Base-by-base conservation (phyloP, 129 eudicot species). In the Flaveria ramosissima region DNA sequence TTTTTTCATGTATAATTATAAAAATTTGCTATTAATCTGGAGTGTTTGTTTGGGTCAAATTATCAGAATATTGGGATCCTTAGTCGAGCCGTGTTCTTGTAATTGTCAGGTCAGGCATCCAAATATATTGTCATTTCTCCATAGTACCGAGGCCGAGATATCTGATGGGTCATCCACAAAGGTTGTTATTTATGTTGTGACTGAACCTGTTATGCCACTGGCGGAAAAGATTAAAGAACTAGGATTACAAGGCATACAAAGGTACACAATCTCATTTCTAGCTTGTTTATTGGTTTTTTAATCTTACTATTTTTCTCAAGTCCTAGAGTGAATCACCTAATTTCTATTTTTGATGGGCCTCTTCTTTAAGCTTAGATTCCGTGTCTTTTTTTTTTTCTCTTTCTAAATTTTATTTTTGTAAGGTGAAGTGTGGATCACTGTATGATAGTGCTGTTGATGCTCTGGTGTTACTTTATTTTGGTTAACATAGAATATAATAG, bases 121-220 rank as follows among this genome's bases (percentile, higher is more conserved):
- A 64, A 93, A 89, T 87, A 86, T 93, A 70, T 83, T 93, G 82
- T 93, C 98, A 68, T 90, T 90, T 77, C 96, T 93, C 43, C 90
- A 93, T 83, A 93, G 98, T 83, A 93, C 96, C 0, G 98, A 93
- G 89, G 88, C 85, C 0, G 98, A 93, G 74, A 84, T 81, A 69
- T 82, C 78, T 79, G 98, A 93, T 77, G 98, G 96, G 20, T 78
- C 98, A 17, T 78, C 86, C 62, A 55, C 93, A 59, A 93, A 91
- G 85, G 91, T 86, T 64, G 86, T 93, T 39, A 93, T 93, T 62
- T 93, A 93, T 83, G 87, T 93, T 48, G 98, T 93, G 47, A 93
- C 98, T 17, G 98, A 93, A 82, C 96, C 98, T 56, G 98, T 93
- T 60, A 90, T 90, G 97, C 98, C 97, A 62, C 85, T 93, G 73